These are phyloP conservation scores for Rhizopus sp. DNA, from an alignment of 371 early-diverging fungal species.

Conservation along the genomic window DNA sequence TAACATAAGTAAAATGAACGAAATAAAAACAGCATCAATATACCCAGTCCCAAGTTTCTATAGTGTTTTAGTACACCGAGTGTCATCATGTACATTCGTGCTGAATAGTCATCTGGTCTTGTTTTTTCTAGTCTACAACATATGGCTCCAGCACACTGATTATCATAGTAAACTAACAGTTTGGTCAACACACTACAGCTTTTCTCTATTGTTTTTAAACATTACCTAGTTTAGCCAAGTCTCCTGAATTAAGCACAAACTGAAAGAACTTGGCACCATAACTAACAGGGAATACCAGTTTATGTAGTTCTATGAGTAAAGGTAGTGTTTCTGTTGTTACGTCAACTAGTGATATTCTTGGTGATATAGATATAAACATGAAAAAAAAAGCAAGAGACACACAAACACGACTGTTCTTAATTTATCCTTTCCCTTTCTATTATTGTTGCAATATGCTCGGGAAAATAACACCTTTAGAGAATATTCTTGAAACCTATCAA, in stretches of 20 bases:
- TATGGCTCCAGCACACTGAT: slow-evolving; percentile 25
- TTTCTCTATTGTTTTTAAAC: neutral
- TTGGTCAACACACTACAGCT: neutral
- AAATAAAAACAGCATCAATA: neutral
- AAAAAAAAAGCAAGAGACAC: neutral
- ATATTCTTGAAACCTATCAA: slow-evolving; percentile 18
- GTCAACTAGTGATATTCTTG: slow-evolving; percentile 18
- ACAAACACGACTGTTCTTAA: no score
- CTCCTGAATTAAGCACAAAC: slow-evolving; percentile 23
- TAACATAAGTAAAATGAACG: neutral
- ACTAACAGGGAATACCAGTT: slow-evolving; percentile 22
- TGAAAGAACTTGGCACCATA: slow-evolving; percentile 27
- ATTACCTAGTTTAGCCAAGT: slow-evolving; percentile 25
- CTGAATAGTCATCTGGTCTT: slow-evolving; percentile 14
- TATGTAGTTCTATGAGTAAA: slow-evolving; percentile 18
- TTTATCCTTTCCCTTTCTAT: neutral
- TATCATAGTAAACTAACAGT: slow-evolving; percentile 19
- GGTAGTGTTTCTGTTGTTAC: slow-evolving; percentile 18
- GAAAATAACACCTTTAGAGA: slow-evolving; percentile 11
- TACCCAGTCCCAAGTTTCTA: slow-evolving; percentile 28
- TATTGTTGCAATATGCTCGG: neutral
- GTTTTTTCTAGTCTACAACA: slow-evolving; percentile 25
- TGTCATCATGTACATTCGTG: slow-evolving; percentile 30
- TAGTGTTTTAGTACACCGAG: slow-evolving; percentile 20
- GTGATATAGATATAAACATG: slow-evolving; percentile 10